Conservation (phyloP, 305 asterid species). For the Ajuga reptans region DNA sequence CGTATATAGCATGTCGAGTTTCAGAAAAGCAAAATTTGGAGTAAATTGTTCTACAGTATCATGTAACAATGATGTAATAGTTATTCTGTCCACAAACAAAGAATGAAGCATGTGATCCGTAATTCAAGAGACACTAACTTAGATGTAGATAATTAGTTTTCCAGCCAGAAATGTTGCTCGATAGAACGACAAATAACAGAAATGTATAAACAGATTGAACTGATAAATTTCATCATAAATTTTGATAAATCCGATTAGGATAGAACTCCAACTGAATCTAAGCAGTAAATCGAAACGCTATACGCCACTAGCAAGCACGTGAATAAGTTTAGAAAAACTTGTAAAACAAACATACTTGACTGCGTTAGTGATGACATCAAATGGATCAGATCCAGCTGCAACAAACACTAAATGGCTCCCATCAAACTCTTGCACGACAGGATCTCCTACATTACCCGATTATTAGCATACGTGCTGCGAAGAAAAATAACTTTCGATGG, state of each 20-base stretch:
- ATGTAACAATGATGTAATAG: no score
- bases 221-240: not conserved
- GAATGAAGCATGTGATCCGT: no score
- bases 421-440: slow-evolving; percentile 71
- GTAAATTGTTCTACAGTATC: no score
- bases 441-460: slow-evolving; percentile 52
- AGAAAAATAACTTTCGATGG: not conserved
- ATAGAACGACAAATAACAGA: not conserved
- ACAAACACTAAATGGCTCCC: slow-evolving; percentile 75
- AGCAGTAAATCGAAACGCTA: not conserved
- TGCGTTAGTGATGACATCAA: slow-evolving; percentile 74
- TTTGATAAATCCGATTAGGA: not conserved
- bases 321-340: not conserved
- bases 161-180: not conserved
- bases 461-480: not conserved
- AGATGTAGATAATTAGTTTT: not conserved
- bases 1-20: not conserved
- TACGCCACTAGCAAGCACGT: not conserved
- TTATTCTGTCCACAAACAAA: no score
- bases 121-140: no score
- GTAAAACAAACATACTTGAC: slow-evolving; percentile 51
- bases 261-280: not conserved
- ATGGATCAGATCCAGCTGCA: slow-evolving; percentile 90
- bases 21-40: not conserved
- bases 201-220: not conserved